These are phyloP conservation scores for Pseudocohnilembus persalinus DNA, from an alignment of 169 alveolate genomes.

Conservation along the genomic window DNA sequence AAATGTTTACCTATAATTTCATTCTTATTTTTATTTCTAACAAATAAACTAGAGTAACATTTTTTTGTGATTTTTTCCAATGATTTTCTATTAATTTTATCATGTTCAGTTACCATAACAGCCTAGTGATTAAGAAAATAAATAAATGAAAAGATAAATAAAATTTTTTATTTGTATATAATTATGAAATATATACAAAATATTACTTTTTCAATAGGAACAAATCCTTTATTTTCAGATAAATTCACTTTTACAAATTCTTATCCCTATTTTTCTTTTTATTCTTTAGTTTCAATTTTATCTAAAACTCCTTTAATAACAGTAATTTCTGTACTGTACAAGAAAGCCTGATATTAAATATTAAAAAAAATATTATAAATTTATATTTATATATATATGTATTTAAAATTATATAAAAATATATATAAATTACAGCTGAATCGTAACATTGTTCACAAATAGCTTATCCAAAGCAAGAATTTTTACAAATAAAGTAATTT, in stretches of 20 bases:
- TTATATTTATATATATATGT: not conserved
- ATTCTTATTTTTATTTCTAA: not conserved
- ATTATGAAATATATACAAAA: too few species aligned
- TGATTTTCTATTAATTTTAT: not conserved
- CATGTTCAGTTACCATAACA: not conserved
- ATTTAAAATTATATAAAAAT: too few species aligned
- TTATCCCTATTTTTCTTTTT: not conserved
- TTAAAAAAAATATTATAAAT: too few species aligned
- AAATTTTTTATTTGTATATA: too few species aligned
- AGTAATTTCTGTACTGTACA: not conserved
- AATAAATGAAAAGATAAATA: too few species aligned
- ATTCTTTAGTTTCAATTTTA: not conserved
- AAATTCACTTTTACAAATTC: not conserved
- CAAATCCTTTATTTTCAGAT: not conserved
- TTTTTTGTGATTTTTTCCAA: slow-evolving; percentile 2
- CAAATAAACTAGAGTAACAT: slow-evolving; percentile 8
- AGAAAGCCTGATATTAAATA: not conserved
- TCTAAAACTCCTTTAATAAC: not conserved
- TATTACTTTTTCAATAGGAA: not conserved
- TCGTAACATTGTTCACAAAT: not conserved
- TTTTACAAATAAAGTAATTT: not conserved
- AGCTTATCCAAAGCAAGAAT: not conserved
- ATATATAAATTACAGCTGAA: not conserved
- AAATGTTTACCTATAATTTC: not conserved
- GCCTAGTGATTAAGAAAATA: not conserved